Conservation (phyloP, 176 grass and related monocot genomes). For the Canna indica region DNA sequence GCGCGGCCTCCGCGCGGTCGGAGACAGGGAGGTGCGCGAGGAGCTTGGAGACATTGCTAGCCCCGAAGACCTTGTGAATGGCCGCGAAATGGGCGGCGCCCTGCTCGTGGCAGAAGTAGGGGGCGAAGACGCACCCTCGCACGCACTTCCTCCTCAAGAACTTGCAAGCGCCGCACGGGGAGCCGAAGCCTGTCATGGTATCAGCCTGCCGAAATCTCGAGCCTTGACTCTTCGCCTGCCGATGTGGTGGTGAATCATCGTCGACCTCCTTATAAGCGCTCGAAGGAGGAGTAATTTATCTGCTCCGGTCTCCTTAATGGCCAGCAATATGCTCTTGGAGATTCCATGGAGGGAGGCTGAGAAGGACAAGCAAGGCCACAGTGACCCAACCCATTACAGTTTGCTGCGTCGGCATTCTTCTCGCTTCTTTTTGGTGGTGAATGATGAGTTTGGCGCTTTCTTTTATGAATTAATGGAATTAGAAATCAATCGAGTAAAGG, state of each 20-base stretch:
- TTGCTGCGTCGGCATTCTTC: neutral
- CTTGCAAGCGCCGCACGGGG: constrained; percentile 94
- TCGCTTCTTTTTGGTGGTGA: too few species aligned
- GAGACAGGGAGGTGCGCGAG: constrained; percentile 62
- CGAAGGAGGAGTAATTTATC: neutral
- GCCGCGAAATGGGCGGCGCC: constrained; percentile 82
- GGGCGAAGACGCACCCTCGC: constrained; percentile 80
- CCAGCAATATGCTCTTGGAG: neutral
- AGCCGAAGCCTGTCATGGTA: constrained; percentile 70
- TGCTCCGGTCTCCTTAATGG: constrained; percentile 5
- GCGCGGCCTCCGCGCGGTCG: constrained; percentile 76
- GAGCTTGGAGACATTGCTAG: constrained; percentile 89
- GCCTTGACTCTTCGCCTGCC: neutral
- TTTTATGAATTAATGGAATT: neutral
- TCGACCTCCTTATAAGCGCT: neutral
- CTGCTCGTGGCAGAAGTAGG: constrained; percentile 98
- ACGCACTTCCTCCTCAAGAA: constrained; percentile 83
- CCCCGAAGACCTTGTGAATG: constrained; percentile 91
- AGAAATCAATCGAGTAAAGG: neutral
- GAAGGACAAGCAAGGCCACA: neutral
- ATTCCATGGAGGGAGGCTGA: too few species aligned
- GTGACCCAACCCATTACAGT: neutral
- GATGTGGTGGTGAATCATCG: neutral
- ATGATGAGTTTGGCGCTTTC: neutral
- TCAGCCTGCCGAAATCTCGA: neutral